A percentile compares a stretch with the other conserved stretches of the same genome.
Conservation (phyloP, 352 stramenopile species). For the Globisporangium paroecandrum region DNA sequence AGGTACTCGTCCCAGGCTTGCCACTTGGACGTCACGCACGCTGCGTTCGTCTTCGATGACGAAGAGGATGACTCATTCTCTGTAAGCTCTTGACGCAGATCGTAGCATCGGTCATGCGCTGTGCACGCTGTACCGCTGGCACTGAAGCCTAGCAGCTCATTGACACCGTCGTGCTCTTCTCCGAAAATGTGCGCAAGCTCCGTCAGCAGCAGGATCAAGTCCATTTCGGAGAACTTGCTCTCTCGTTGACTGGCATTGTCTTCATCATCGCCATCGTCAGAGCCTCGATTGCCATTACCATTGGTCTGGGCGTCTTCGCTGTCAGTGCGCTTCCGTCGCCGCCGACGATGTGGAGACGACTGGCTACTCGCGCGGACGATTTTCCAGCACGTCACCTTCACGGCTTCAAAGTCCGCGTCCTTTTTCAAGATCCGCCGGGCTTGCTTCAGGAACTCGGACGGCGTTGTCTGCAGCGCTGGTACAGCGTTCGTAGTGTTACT, state of each 20-base stretch:
- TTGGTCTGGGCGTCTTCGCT: not conserved
- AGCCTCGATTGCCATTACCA: not conserved
- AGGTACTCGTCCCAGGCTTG: constrained; percentile 26
- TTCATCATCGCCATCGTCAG: not conserved
- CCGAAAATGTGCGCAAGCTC: constrained; percentile 28
- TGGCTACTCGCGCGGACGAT: constrained; percentile 9
- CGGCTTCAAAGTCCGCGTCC: constrained; percentile 22
- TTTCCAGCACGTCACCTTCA: constrained; percentile 19
- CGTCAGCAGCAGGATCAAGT: constrained; percentile 23
- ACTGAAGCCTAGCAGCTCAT: constrained; percentile 20
- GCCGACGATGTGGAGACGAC: not conserved
- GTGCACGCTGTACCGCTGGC: not conserved
- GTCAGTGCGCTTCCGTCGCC: not conserved
- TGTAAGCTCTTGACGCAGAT: not conserved
- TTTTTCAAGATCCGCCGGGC: constrained; percentile 14
- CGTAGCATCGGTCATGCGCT: constrained; percentile 18
- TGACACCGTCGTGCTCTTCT: constrained; percentile 27
- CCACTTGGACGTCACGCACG: constrained; percentile 22
- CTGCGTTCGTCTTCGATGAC: not conserved
- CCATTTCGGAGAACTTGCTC: constrained; percentile 12
- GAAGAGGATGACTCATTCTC: not conserved
- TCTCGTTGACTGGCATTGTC: not conserved
- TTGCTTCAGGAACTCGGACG: constrained; percentile 10
- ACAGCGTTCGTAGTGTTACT: too few species aligned
- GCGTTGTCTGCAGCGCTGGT: constrained; percentile 4